Evolutionary conservation across 805 yeast genomes (phyloP).

Genomic region (Metschnikowia anglica): DNA sequence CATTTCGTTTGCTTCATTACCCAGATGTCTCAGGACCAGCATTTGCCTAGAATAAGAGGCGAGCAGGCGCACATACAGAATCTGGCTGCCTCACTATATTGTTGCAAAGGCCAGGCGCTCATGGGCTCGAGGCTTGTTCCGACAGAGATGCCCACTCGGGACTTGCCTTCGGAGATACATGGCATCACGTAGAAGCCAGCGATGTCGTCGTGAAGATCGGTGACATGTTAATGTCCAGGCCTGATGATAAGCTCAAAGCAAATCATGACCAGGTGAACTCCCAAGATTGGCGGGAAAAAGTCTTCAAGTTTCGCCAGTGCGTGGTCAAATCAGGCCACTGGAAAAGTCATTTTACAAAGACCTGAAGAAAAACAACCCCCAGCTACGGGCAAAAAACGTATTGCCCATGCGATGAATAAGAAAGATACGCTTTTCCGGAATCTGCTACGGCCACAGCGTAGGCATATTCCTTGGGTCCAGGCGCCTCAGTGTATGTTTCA

Average conservation of each 20-base stretch:
- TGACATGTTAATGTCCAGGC: conserved; percentile 41
- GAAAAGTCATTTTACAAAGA: conserved; percentile 22
- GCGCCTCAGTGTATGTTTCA: too few species aligned
- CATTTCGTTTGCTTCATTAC: conserved; percentile 34
- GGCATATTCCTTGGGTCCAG: neutral
- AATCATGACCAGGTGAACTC: conserved; percentile 36
- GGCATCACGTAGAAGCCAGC: conserved; percentile 36
- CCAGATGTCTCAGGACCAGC: conserved; percentile 26
- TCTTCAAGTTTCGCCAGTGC: conserved; percentile 32
- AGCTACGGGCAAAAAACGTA: conserved; percentile 30
- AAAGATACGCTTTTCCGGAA: conserved; percentile 22
- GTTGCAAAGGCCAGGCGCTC: conserved; percentile 36
- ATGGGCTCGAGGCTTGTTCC: conserved; percentile 37
- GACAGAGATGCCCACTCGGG: conserved; percentile 36
- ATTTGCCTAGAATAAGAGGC: conserved; percentile 27
- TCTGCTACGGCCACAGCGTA: neutral
- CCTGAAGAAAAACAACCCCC: conserved; percentile 19
- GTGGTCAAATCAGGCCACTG: conserved; percentile 37
- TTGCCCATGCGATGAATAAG: conserved; percentile 34
- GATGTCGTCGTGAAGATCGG: conserved; percentile 38
- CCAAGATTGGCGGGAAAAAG: conserved; percentile 27
- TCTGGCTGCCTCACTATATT: conserved; percentile 35
- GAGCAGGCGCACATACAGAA: conserved; percentile 40
- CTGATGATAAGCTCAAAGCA: conserved; percentile 31
- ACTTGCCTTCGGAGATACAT: conserved; percentile 32